Conservation (phyloP, 306 rosid genomes). For the Malus sylvestris region DNA sequence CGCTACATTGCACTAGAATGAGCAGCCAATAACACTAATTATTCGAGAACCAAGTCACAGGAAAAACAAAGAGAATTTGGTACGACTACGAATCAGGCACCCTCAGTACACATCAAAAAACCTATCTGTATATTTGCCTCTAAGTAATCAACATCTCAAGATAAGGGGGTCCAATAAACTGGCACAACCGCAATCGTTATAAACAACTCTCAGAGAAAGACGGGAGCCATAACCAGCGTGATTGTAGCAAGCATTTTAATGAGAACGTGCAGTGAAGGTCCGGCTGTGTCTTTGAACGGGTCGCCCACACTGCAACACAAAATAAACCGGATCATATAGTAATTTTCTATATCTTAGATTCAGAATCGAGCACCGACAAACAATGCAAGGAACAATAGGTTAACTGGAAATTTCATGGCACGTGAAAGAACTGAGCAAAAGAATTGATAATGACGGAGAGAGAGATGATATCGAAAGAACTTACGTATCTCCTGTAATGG, state of each 20-base stretch:
- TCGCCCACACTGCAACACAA: conserved; percentile 79
- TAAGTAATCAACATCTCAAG: conserved; percentile 35
- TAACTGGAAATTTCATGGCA: no score
- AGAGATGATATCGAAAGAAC: conserved; percentile 17
- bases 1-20: conserved; percentile 17
- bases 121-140: conserved; percentile 33
- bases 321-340: neutral
- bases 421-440: neutral
- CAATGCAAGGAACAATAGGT: no score
- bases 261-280: conserved; percentile 94
- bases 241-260: conserved; percentile 96
- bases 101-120: conserved; percentile 41
- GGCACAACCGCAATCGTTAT: conserved; percentile 26
- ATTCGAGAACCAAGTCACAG: conserved; percentile 14
- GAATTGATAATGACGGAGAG: neutral
- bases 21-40: conserved; percentile 27
- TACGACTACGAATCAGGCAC: conserved; percentile 35
- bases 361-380: neutral
- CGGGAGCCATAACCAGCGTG: conserved; percentile 95
- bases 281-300: conserved; percentile 98
- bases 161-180: conserved; percentile 27
- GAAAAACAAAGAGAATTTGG: conserved; percentile 9
- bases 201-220: conserved; percentile 71
- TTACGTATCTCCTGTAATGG: conserved; percentile 95
- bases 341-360: no score